Base-by-base conservation (phyloP, 306 rosid species). In the Pyrus communis region DNA sequence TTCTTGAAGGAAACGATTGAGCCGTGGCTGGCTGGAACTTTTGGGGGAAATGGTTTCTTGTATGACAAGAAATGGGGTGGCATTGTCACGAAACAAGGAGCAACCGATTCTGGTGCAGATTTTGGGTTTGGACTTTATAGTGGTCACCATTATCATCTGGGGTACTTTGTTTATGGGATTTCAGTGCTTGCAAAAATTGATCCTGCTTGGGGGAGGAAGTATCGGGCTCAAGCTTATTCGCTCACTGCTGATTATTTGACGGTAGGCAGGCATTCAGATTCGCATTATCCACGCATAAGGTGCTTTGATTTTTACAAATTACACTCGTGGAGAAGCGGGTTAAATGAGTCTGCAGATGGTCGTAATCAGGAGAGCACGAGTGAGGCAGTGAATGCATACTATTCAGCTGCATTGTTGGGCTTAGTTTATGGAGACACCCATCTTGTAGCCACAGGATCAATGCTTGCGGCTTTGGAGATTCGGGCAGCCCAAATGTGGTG, bases 281-380 rank as follows among this genome's bases (percentile, higher is more conserved):
- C 94, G 0, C 81, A 63, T 42, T 92, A 91, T 69, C 85, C 98
- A 0, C 91, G 90, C 2, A 66, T 91, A 15, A 89, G 98, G 78
- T 89, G 96, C 79, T 94, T 92, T 30, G 98, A 94, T 65, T 74
- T 80, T 7, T 94, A 85, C 33, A 81, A 74, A 52, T 75, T 94
- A 76, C 98, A 94, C 72, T 94, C 98, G 4, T 94, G 98, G 98
- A 97, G 97, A 19, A 88, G 91, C 27, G 97, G 98, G 22, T 77
- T 94, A 69, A 85, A 91, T 21, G 98, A 94, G 76, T 94, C 88
- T 49, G 82, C 81, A 0, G 98, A 92, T 42, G 97, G 98, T 64
- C 84, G 98, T 76, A 92, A 92, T 38, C 96, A 94, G 51, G 97
- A 94, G 82, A 92, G 97, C 81, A 84, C 96, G 1, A 90, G 98